phyloP scores from a whole-genome alignment of 768 basidiomycete genomes.

The Auricularia sp. region DNA sequence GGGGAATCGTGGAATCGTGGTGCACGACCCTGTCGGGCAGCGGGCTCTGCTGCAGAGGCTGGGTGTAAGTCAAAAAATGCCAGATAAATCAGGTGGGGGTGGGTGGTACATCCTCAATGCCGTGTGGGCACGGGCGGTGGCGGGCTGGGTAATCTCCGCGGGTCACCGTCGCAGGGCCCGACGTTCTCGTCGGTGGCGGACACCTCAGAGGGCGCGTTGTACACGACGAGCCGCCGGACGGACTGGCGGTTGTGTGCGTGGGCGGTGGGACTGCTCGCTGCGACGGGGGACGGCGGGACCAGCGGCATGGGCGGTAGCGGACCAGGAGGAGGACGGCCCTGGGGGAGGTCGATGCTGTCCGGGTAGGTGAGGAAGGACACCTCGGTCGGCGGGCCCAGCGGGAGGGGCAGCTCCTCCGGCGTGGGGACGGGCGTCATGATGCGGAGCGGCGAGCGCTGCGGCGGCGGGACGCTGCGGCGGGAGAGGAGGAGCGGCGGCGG shows the following conservation, averaged over 20 bases:
- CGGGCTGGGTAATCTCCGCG: neutral
- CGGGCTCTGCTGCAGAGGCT: too few relatives aligned
- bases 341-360: neutral
- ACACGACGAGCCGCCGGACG: neutral
- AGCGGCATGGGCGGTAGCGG: neutral
- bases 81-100: too few relatives aligned
- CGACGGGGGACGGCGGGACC: neutral
- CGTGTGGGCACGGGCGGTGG: neutral
- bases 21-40: too few relatives aligned
- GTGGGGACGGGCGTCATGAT: neutral
- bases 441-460: neutral
- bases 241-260: neutral
- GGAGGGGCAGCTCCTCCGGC: neutral
- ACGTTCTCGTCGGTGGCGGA: neutral
- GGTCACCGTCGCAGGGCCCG: neutral
- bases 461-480: neutral
- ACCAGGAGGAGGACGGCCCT: neutral
- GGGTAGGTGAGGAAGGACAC: neutral
- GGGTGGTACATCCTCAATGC: too few relatives aligned
- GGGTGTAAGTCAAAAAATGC: too few relatives aligned
- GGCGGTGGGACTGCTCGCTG: neutral
- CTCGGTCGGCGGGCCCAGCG: neutral
- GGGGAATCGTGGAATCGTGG: too few relatives aligned
- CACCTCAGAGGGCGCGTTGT: neutral
- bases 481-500: neutral